Conservation (phyloP, 75 land plant species). For the Isoetes taiwanensis region DNA sequence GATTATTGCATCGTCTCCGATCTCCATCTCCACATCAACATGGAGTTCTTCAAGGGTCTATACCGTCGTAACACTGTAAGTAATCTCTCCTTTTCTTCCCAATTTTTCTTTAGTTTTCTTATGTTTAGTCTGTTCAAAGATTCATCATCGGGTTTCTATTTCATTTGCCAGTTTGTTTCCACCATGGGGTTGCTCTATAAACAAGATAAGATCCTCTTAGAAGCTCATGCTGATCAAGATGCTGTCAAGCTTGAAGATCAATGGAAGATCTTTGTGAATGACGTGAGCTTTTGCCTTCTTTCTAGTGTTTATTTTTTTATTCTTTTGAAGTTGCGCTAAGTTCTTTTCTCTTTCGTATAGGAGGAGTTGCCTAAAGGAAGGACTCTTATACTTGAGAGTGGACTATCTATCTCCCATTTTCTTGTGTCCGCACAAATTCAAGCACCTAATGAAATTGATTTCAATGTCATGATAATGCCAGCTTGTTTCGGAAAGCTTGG, state of each 20-base stretch:
- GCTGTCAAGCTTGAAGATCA: background rate
- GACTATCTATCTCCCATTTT: conserved; percentile 8
- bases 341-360: background rate
- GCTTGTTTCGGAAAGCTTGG: conserved; percentile 19
- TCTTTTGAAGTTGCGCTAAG: too few species aligned
- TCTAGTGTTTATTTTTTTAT: background rate
- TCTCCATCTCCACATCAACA: conserved; percentile 23
- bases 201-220: conserved; percentile 17
- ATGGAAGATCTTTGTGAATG: conserved; percentile 16
- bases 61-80: conserved; percentile 17
- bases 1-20: conserved; percentile 28
- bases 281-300: too few species aligned
- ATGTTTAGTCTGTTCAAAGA: background rate
- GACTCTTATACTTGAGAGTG: background rate
- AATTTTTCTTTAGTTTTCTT: background rate
- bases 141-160: background rate
- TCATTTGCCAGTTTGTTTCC: conserved; percentile 30
- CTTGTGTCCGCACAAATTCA: background rate
- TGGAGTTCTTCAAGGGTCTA: conserved; percentile 25
- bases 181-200: conserved; percentile 22
- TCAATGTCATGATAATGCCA: conserved; percentile 12
- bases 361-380: background rate
- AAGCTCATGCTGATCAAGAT: conserved; percentile 13
- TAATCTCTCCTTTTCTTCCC: background rate
- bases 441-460: conserved; percentile 6